Conservation (phyloP, 805 yeast species). For the Lipomyces japonicus region DNA sequence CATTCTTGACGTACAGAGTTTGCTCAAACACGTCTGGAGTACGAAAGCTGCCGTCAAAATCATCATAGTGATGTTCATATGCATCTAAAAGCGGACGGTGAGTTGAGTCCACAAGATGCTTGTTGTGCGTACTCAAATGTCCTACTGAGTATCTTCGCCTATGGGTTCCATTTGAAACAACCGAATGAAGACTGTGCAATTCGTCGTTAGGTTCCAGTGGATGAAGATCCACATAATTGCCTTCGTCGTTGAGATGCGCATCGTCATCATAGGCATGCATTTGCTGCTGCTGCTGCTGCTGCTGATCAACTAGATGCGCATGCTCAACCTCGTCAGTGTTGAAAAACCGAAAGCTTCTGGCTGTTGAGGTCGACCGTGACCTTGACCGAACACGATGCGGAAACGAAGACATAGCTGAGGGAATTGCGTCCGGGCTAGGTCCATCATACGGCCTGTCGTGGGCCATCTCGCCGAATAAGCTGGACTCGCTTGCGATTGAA, state of each 20-base stretch:
- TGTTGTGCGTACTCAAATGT: no score
- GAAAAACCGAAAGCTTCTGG: constrained; percentile 66
- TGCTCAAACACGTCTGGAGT: constrained; percentile 43
- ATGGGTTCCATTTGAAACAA: constrained; percentile 1
- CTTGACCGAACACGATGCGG: constrained; percentile 24
- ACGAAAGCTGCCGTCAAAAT: constrained; percentile 2
- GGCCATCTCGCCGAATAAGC: constrained; percentile 30
- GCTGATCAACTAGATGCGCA: constrained; percentile 48
- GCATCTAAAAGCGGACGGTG: neutral
- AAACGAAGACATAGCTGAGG: constrained; percentile 29
- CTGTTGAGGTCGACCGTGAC: constrained; percentile 21
- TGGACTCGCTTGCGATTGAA: constrained; percentile 21
- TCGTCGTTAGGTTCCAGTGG: constrained; percentile 10
- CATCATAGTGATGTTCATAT: neutral
- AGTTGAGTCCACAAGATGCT: neutral
- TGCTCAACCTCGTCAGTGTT: constrained; percentile 75
- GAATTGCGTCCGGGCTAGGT: neutral
- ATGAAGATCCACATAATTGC: constrained; percentile 20
- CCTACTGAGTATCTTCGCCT: no score
- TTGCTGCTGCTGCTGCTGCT: constrained; percentile 35
- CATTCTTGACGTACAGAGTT: constrained; percentile 89
- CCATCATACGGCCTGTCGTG: constrained; percentile 32
- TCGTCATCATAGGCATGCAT: constrained; percentile 31
- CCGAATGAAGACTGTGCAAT: constrained; percentile 24
- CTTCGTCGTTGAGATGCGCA: constrained; percentile 38